Evolutionary conservation across 495 filamentous ascomycete genomes (phyloP).

Genomic region (Neurospora sp.): DNA sequence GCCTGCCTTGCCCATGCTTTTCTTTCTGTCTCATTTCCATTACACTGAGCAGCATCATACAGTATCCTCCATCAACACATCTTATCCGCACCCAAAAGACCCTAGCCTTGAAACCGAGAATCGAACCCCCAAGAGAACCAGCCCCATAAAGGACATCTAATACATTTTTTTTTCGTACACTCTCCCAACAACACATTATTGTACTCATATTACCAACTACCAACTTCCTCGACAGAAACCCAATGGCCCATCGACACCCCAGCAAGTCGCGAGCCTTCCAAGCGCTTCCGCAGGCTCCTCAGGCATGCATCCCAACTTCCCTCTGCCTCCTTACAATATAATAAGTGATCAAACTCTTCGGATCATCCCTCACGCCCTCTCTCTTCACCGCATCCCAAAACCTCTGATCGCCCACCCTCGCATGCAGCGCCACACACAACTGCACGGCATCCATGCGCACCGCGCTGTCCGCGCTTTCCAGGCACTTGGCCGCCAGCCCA

Average conservation of each 20-base stretch:
- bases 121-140: not conserved
- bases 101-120: not conserved
- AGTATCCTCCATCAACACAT: not conserved
- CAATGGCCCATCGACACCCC: not conserved
- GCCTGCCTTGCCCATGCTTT: not conserved
- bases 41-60: not conserved
- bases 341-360: conserved; percentile 71
- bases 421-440: conserved; percentile 64
- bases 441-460: conserved; percentile 69
- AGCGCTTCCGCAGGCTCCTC: too few relatives aligned
- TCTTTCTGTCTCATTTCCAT: not conserved
- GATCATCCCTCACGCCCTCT: conserved; percentile 47
- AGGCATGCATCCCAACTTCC: conserved; percentile 14
- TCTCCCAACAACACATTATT: not conserved
- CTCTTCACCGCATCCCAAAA: conserved; percentile 55
- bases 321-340: conserved; percentile 61
- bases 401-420: conserved; percentile 49
- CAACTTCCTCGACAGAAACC: not conserved
- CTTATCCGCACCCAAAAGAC: not conserved
- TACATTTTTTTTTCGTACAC: not conserved
- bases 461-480: conserved; percentile 65
- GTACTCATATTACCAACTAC: not conserved
- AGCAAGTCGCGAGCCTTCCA: too few relatives aligned
- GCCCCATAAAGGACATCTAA: not conserved
- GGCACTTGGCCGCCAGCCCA: conserved; percentile 44